Percentiles rank a stretch among this genome's conserved stretches.
Conservation (phyloP, 2,329 filamentous ascomycete genomes). For the Colletotrichum eleusines region DNA sequence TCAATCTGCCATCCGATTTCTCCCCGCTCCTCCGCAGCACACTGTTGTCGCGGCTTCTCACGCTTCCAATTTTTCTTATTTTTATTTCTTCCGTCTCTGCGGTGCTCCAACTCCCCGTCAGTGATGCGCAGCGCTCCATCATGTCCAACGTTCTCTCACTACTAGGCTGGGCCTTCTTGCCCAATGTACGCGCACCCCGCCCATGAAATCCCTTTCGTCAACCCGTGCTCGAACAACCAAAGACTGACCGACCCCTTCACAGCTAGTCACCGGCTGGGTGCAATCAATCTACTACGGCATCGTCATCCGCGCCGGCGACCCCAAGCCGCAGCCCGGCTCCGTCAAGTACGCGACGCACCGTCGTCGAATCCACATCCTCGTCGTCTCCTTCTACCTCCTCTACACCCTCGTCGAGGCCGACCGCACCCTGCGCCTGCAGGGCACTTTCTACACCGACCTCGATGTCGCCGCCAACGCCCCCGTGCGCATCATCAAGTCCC, state of each 20-base stretch:
- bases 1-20: slow-evolving; percentile 1
- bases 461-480: slow-evolving; percentile 75
- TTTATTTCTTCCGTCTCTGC: background rate
- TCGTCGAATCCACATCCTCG: slow-evolving; percentile 83
- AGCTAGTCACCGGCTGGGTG: slow-evolving; percentile 83
- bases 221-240: background rate
- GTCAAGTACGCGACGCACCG: slow-evolving; percentile 79
- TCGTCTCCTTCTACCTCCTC: slow-evolving; percentile 85
- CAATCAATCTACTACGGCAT: slow-evolving; percentile 89
- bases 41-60: background rate
- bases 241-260: slow-evolving; percentile 25
- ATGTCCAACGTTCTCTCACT: slow-evolving; percentile 65
- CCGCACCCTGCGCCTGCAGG: slow-evolving; percentile 77
- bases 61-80: background rate
- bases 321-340: slow-evolving; percentile 78
- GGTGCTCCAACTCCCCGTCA: background rate
- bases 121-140: slow-evolving; percentile 10
- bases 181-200: slow-evolving; percentile 56
- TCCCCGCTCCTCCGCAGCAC: background rate
- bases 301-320: slow-evolving; percentile 89
- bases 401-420: slow-evolving; percentile 96
- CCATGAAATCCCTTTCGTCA: slow-evolving; percentile 16
- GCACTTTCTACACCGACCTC: slow-evolving; percentile 85
- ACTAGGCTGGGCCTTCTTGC: slow-evolving; percentile 69
- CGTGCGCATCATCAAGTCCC: slow-evolving; percentile 78